Evolutionary conservation across 2,329 filamentous ascomycete species (phyloP).

Genomic region (Colletotrichum lindemuthianum): DNA sequence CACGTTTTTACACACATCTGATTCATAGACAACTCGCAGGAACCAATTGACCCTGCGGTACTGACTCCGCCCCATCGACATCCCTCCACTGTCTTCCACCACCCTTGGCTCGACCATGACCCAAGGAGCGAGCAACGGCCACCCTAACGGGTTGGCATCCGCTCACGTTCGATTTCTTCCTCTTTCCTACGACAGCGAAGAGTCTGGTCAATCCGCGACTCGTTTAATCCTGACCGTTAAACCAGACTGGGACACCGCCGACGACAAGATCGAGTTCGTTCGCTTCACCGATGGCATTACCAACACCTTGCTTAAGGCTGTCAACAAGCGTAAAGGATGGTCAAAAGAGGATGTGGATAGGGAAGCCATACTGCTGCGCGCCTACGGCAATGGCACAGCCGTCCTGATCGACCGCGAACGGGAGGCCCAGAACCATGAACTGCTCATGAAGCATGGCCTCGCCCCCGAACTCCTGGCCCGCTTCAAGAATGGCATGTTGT

Average conservation of each 20-base stretch:
- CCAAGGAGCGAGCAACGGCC: slow-evolving; percentile 40
- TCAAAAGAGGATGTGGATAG: slow-evolving; percentile 82
- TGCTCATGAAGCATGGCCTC: slow-evolving; percentile 84
- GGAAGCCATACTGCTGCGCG: slow-evolving; percentile 88
- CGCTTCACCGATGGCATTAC: slow-evolving; percentile 98
- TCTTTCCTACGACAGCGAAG: slow-evolving; percentile 79
- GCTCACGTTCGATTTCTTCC: slow-evolving; percentile 71
- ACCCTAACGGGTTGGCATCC: slow-evolving; percentile 50
- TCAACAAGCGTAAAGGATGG: slow-evolving; percentile 73
- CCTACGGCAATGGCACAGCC: slow-evolving; percentile 94
- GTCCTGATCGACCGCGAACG: slow-evolving; percentile 95
- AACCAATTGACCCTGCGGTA: slow-evolving; percentile 27
- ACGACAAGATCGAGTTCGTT: slow-evolving; percentile 82
- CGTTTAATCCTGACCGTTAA: slow-evolving; percentile 81
- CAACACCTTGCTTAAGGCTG: slow-evolving; percentile 87
- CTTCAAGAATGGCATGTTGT: slow-evolving; percentile 96
- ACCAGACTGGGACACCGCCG: slow-evolving; percentile 82
- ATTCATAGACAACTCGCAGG: slow-evolving; percentile 2
- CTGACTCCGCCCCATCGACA: slow-evolving; percentile 22
- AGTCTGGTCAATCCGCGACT: slow-evolving; percentile 82
- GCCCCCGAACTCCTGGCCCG: slow-evolving; percentile 89
- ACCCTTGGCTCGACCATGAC: slow-evolving; percentile 28
- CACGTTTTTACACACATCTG: background rate
- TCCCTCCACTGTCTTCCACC: background rate
- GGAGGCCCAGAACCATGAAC: slow-evolving; percentile 81